phyloP scores from a whole-genome alignment of 2,329 filamentous ascomycete species.

The Alternaria triticimaculans region DNA sequence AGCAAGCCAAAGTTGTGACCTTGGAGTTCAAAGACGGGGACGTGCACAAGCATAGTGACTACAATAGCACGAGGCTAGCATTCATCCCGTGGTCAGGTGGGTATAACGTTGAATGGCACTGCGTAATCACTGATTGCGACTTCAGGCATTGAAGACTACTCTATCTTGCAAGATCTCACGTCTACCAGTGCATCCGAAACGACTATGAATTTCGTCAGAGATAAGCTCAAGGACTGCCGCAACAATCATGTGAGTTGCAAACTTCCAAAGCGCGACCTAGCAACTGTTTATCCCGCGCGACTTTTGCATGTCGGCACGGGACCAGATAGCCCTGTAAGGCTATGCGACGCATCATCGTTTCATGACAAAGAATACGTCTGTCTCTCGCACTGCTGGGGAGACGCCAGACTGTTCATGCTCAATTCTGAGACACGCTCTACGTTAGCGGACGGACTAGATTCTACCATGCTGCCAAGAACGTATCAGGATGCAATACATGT shows the following conservation, averaged over 20 bases:
- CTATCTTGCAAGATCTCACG: not conserved
- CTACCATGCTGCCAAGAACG: not conserved
- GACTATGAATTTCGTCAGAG: rapidly evolving
- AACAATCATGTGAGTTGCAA: not conserved
- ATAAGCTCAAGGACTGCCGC: not conserved
- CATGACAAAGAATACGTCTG: not conserved
- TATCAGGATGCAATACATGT: not conserved
- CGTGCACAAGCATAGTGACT: no score
- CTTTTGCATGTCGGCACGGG: not conserved
- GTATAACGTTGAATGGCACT: no score
- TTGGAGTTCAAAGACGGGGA: no score
- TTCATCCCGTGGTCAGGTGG: no score
- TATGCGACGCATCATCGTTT: not conserved
- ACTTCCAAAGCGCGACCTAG: not conserved
- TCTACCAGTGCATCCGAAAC: not conserved
- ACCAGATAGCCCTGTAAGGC: not conserved
- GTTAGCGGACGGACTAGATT: not conserved
- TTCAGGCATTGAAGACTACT: no score
- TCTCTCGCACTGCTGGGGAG: not conserved
- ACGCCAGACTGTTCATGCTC: not conserved
- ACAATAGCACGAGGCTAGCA: no score
- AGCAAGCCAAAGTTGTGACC: no score
- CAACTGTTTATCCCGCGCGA: not conserved
- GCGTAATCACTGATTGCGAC: no score
- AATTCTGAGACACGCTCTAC: not conserved